Evolutionary conservation across 495 filamentous ascomycete genomes (phyloP), one percentile per base, ranked within the genome.

Genomic region (Cercophora newfieldiana): DNA sequence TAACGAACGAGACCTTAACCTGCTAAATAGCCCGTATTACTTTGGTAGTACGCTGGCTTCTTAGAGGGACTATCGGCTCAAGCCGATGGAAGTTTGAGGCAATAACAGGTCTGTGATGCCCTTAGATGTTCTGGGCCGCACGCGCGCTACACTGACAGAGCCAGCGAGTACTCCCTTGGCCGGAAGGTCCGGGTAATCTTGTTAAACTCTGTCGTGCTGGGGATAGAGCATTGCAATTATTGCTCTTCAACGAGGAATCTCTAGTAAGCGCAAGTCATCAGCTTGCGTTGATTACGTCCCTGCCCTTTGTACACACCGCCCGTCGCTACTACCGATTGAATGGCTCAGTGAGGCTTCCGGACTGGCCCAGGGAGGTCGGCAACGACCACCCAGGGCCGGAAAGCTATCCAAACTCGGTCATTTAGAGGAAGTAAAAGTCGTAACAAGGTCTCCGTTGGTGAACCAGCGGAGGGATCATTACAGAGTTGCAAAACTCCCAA

Each of bases 141-240:
- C 85, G 85, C 84, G 86, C 84, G 84, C 84, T 88, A 89, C 83
- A 89, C 82, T 88, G 82, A 87, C 83, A 87, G 82, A 85, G 85
- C 82, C 81, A 88, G 85, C 85, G 84, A 88, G 86, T 88, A 80
- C 79, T 85, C 80, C 85, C 85, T 88, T 88, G 80, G 79, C 87
- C 85, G 84, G 81, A 87, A 89, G 86, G 85, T 79, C 80, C 84
- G 83, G 83, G 86, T 89, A 88, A 88, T 88, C 84, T 89, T 88
- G 83, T 88, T 86, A 89, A 89, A 88, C 84, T 85, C 83, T 87
- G 84, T 88, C 84, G 86, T 89, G 84, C 84, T 89, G 84, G 85
- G 85, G 84, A 89, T 89, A 89, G 85, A 88, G 84, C 85, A 89
- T 89, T 89, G 85, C 85, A 89, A 88, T 88, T 88, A 88, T 89